Base-by-base conservation (phyloP, 306 rosid genomes). In the Cyamopsis tetragonoloba region DNA sequence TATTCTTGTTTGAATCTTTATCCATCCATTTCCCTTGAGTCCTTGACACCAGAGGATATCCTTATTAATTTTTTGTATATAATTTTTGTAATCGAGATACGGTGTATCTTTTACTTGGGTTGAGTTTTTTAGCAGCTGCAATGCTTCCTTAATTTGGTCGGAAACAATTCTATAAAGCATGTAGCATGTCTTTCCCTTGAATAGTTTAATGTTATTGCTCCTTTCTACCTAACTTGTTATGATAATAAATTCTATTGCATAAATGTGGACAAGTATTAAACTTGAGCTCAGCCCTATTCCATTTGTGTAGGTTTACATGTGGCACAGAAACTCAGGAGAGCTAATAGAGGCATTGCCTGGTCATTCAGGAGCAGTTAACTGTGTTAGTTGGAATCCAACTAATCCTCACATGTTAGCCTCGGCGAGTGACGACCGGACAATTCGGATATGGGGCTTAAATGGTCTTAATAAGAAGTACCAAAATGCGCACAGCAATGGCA, bases 361-460 rank as follows among this genome's bases (percentile, higher is more conserved):
- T 23, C 99, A 95, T 73, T 88, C 99, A 23, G 99, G 99, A 53
- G 85, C 99, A 22, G 97, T 95, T 22, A 95, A 90, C 64, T 86
- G 95, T 65, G 99, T 95, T 70, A 85, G 96, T 75, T 95, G 99
- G 99, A 95, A 95, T 72, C 99, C 99, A 24, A 70, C 84, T 4
- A 95, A 95, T 34, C 95, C 96, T 6, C 96, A 95, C 84, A 88
- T 95, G 97, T 76, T 95, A 62, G 99, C 99, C 74, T 95, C 97
- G 0, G 97, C 95, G 28, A 95, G 99, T 35, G 99, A 95, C 67
- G 99, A 95, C 78, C 84, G 90, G 13, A 90, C 99, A 11, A 88
- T 95, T 61, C 80, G 96, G 75, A 90, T 95, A 80, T 95, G 99
- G 99, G 99, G 99, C 54, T 63, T 95, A 31, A 86, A 81, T 35